Evolutionary conservation across 2,329 filamentous ascomycete genomes (phyloP).

Genomic region (Fusarium sterilihyphosum): DNA sequence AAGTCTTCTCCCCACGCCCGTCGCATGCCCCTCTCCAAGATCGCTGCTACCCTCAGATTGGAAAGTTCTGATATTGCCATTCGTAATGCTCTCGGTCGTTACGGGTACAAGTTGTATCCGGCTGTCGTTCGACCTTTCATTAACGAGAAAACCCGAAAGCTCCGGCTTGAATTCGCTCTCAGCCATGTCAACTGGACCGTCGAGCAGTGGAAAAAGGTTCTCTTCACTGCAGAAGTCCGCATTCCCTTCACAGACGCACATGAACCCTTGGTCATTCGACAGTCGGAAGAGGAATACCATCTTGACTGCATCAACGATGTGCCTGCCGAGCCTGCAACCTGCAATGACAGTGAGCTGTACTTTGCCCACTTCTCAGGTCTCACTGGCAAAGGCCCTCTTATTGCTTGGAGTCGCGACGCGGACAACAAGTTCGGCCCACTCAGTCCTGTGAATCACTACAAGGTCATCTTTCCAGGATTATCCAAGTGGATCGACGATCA

Average conservation of each 20-base stretch:
- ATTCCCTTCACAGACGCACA: background rate
- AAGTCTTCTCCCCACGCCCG: constrained; percentile 15
- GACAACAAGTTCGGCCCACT: constrained; percentile 2
- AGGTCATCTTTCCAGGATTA: background rate
- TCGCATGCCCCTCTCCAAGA: constrained; percentile 2
- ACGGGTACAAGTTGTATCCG: constrained; percentile 18
- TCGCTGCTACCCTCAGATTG: constrained; percentile 12
- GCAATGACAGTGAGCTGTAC: background rate
- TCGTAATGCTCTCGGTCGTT: constrained; percentile 7
- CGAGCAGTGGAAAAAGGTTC: constrained; percentile 25
- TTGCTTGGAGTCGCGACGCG: background rate
- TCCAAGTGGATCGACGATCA: constrained; percentile 8
- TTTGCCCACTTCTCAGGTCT: constrained; percentile 17
- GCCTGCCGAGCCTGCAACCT: background rate
- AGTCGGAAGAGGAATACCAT: constrained; percentile 6
- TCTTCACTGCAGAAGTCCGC: constrained; percentile 14
- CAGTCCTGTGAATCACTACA: background rate
- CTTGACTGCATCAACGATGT: constrained; percentile 13
- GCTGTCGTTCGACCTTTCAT: constrained; percentile 19
- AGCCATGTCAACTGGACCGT: constrained; percentile 19
- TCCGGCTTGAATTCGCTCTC: constrained; percentile 18
- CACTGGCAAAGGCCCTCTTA: constrained; percentile 12
- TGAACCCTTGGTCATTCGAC: constrained; percentile 22
- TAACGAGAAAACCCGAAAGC: constrained; percentile 3
- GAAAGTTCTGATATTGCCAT: constrained; percentile 10